Conservation (phyloP, 2,329 filamentous ascomycete genomes). For the Onygenales sp. region DNA sequence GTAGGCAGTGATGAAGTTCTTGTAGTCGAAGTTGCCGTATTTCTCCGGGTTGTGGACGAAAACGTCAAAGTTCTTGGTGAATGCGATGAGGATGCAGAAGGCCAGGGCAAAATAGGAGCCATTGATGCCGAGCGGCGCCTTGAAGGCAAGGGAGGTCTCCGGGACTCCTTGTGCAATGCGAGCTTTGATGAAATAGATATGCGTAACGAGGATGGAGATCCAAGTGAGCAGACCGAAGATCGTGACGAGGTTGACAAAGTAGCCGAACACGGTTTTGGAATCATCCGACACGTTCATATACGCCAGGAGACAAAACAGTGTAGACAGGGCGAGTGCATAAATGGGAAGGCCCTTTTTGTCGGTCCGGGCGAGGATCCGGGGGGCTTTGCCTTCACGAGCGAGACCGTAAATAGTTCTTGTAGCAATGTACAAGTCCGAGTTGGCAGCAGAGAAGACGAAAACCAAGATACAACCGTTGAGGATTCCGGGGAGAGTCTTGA, state of each 20-base stretch:
- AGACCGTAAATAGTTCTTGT: slow-evolving; percentile 73
- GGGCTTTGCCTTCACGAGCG: slow-evolving; percentile 61
- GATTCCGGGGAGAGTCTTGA: slow-evolving; percentile 57
- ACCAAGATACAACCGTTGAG: slow-evolving; percentile 70
- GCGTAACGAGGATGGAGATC: slow-evolving; percentile 37
- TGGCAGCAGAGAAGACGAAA: slow-evolving; percentile 60
- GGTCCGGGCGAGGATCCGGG: slow-evolving; percentile 60
- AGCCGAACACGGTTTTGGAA: slow-evolving; percentile 34
- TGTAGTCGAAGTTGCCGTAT: slow-evolving; percentile 47
- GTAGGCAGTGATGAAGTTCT: slow-evolving; percentile 40
- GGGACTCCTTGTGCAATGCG: slow-evolving; percentile 29
- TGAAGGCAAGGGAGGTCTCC: slow-evolving; percentile 30
- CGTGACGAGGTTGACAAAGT: slow-evolving; percentile 37
- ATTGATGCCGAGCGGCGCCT: slow-evolving; percentile 39
- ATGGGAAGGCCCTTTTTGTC: slow-evolving; percentile 46
- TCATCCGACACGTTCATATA: slow-evolving; percentile 34
- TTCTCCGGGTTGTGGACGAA: slow-evolving; percentile 42
- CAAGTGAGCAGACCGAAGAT: slow-evolving; percentile 38
- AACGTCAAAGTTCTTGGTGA: slow-evolving; percentile 74
- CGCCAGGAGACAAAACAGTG: slow-evolving; percentile 33
- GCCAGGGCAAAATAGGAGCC: slow-evolving; percentile 54
- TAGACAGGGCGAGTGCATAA: slow-evolving; percentile 31
- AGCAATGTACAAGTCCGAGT: slow-evolving; percentile 53
- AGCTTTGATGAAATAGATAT: slow-evolving; percentile 38
- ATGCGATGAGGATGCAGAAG: slow-evolving; percentile 52